Evolutionary conservation across 192 early-diverging fungal genomes (phyloP), one percentile per base, ranked within the genome.

Genomic region (Coemansia sp.): DNA sequence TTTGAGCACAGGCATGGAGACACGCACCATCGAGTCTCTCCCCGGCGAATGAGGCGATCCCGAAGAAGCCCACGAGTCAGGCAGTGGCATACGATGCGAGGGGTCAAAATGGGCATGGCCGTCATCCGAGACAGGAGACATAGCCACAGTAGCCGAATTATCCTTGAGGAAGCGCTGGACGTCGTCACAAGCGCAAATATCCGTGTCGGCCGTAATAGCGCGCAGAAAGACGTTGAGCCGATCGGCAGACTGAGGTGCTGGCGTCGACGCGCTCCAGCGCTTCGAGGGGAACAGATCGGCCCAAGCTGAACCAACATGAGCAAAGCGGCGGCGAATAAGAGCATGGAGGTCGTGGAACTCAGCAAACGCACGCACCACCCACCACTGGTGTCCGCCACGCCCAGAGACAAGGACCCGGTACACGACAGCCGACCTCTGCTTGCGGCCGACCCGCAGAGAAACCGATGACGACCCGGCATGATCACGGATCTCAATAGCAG

Each of bases 401-500:
- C 76, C 76, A 46, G 84, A 81, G 5, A 81, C 84, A 61, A 85
- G 71, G 11, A 85, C 70, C 20, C 77, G 76, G 68, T 85, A 85
- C 38, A 75, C 79, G 0, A 71, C 70, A 27, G 65, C 74, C 65
- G 70, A 49, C 72, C 72, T 10, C 57, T 60, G 57, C 57, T 60
- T 60, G 18, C 57, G 57, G 13, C 57, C 57, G 2, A 60, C 57
- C 5, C 57, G 31, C 57, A 60, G 57, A 16, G 57, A 15, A 60
- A 33, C 29, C 57, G 57, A 60, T 16, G 57, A 57, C 11, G 29
- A 57, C 57, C 57, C 31, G 57, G 57, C 29, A 64, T 66, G 46
- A 50, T 79, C 77, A 52, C 76, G 69, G 38, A 78, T 65, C 76
- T 85, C 84, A 49, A 79, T 68, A 65, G 71, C 65, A n/a, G 76